phyloP scores from a whole-genome alignment of 2,329 filamentous ascomycete genomes.

The Madurella fahalii region DNA sequence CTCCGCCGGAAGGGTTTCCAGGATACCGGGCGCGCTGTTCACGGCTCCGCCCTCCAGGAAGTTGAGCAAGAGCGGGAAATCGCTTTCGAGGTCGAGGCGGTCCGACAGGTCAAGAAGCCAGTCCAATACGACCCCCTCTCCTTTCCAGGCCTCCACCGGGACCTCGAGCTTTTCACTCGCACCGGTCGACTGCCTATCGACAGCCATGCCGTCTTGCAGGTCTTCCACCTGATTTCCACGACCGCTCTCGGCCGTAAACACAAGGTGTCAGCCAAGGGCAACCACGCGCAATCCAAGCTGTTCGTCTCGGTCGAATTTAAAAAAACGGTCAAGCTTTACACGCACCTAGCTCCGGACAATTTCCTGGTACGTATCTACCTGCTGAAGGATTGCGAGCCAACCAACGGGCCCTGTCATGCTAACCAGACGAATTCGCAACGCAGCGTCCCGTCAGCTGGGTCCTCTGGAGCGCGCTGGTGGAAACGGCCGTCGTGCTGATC shows the following conservation, averaged over 20 bases:
- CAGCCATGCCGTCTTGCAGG: constrained; percentile 36
- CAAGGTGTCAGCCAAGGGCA: constrained; percentile 20
- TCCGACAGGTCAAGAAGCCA: constrained; percentile 51
- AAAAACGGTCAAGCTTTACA: constrained; percentile 37
- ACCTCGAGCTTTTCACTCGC: constrained; percentile 42
- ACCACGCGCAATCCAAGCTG: constrained; percentile 24
- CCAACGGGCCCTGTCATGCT: constrained; percentile 5
- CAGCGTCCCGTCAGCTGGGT: constrained; percentile 57
- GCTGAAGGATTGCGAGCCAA: too few relatives aligned
- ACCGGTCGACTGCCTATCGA: constrained; percentile 41
- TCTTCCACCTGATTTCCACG: constrained; percentile 38
- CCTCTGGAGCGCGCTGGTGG: constrained; percentile 46
- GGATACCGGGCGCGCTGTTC: constrained; percentile 39
- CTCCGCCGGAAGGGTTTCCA: constrained; percentile 29
- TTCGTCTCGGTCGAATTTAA: constrained; percentile 45
- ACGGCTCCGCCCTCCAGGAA: constrained; percentile 54
- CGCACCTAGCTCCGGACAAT: constrained; percentile 30
- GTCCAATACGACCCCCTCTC: constrained; percentile 35
- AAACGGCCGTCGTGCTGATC: constrained; percentile 54
- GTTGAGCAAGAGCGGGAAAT: constrained; percentile 58
- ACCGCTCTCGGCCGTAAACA: constrained; percentile 36
- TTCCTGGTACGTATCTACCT: constrained; percentile 30
- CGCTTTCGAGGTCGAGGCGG: constrained; percentile 53
- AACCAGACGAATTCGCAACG: constrained; percentile 14
- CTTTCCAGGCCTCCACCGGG: constrained; percentile 45